phyloP scores from a whole-genome alignment of 768 basidiomycete genomes.

The Rhizopogon vesiculosus region DNA sequence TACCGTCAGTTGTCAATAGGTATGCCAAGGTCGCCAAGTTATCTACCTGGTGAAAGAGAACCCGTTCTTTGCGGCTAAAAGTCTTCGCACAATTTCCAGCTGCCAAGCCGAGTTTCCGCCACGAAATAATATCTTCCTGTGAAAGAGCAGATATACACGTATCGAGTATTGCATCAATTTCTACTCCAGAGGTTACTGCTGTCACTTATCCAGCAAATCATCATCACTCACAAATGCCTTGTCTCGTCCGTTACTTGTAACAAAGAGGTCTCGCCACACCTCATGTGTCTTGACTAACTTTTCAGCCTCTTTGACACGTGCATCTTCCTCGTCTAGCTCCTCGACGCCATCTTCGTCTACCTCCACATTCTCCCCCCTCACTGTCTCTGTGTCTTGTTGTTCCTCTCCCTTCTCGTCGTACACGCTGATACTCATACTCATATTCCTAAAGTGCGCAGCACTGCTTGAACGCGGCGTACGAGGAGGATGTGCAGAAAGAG shows the following conservation, averaged over 20 bases:
- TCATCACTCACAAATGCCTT: constrained; percentile 69
- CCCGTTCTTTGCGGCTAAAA: constrained; percentile 49
- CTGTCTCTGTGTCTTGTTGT: constrained; percentile 12
- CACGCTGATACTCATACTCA: constrained; percentile 12
- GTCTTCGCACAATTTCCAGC: constrained; percentile 49
- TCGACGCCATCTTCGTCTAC: constrained; percentile 29
- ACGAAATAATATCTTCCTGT: constrained; percentile 50
- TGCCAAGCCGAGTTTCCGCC: constrained; percentile 45
- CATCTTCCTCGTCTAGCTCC: constrained; percentile 48
- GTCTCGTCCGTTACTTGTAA: constrained; percentile 76
- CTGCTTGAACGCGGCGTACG: constrained; percentile 56
- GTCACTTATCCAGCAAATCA: background rate
- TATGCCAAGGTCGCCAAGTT: background rate
- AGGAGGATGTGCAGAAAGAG: constrained; percentile 73
- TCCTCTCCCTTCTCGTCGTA: constrained; percentile 44
- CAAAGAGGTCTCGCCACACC: constrained; percentile 76
- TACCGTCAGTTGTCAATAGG: constrained; percentile 1
- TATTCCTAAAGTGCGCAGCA: constrained; percentile 16
- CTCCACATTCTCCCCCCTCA: constrained; percentile 11
- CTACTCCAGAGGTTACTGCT: constrained; percentile 29
- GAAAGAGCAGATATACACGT: constrained; percentile 68
- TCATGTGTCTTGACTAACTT: constrained; percentile 55
- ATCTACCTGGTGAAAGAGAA: constrained; percentile 71
- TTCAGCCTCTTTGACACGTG: constrained; percentile 37
- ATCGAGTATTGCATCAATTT: constrained; percentile 88